Evolutionary conservation across 768 basidiomycete genomes (phyloP), one percentile per base, ranked within the genome.

Genomic region (Pleurotus salmoneostramineus): DNA sequence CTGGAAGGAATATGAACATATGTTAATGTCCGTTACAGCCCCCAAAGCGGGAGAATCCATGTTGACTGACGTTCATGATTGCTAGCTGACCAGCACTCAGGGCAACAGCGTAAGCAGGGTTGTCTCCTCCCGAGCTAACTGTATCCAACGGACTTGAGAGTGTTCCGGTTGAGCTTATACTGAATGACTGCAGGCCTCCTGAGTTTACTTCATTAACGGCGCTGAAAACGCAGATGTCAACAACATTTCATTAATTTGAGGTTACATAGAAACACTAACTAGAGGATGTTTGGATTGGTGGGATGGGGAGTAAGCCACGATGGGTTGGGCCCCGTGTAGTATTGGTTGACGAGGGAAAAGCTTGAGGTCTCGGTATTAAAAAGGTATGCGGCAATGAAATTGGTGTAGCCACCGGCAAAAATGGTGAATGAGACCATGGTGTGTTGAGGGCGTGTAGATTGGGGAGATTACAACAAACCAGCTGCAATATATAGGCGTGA

Each of bases 381-480:
- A 36, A 82, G 64, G 68, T 88, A 88, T 0, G 83, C 80, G 2
- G 83, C 83, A 56, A 89, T 75, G 62, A 84, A 85, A 58, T 81
- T 69, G 48, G 76, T 74, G 65, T 82, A 88, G 12, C 87, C 87
- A 35, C 87, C 87, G 33, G 87, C 87, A 36, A 89, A 76, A 60
- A 90, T 85, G 3, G 76, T 85, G 65, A 85, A 83, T 56, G 82
- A 77, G 62, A 88, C 87, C 87, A 88, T 89, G 8, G 52, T 45
- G 17, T 42, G 58, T 36, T 40, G 54, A 17, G 17, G 10, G 48
- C 48, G 48, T 27, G 48, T 15, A 49, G 21, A 27, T 27, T 27
- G 21, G 21, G 21, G 21, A 27, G 21, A 27, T 27, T 27, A 27
- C 21, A 27, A 27, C 21, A 27, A 27, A 27, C 21, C 21, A 27